Evolutionary conservation across 1,139 yeast species (phyloP).

Genomic region (Pneumocystis sp.): DNA sequence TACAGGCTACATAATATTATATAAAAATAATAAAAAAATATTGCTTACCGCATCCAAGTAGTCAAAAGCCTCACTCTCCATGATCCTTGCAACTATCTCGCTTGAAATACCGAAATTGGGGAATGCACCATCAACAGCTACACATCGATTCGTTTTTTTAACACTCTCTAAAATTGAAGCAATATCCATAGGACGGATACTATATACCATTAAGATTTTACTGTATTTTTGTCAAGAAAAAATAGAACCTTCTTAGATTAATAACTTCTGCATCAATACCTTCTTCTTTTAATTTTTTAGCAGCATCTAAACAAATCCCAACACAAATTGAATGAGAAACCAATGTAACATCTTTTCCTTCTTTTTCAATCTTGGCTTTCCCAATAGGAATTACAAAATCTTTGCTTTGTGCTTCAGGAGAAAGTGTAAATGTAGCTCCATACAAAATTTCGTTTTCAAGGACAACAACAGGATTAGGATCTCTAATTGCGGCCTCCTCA

Average conservation of each 20-base stretch:
- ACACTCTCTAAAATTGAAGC: constrained; percentile 74
- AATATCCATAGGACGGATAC: constrained; percentile 90
- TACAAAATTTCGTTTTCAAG: constrained; percentile 90
- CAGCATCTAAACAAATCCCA: constrained; percentile 73
- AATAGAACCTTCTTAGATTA: constrained; percentile 52
- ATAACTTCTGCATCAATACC: constrained; percentile 87
- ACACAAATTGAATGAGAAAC: constrained; percentile 90
- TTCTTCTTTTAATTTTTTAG: constrained; percentile 66
- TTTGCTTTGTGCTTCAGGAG: constrained; percentile 75
- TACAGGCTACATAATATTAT: constrained; percentile 38
- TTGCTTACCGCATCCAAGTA: constrained; percentile 61
- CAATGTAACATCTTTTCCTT: constrained; percentile 79
- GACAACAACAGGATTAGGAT: constrained; percentile 93
- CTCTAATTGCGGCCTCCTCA: constrained; percentile 67
- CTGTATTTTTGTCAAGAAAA: neutral
- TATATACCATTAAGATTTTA: neutral
- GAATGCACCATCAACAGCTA: constrained; percentile 94
- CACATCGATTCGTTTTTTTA: constrained; percentile 92
- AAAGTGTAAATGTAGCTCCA: constrained; percentile 79
- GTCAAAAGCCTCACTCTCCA: constrained; percentile 98
- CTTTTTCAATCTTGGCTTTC: constrained; percentile 86
- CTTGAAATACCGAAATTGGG: constrained; percentile 54
- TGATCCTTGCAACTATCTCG: constrained; percentile 91
- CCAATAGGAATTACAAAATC: constrained; percentile 90
- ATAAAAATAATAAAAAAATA: neutral